phyloP scores from a whole-genome alignment of 164 flowering plant genomes.

The Aristolochia californica region DNA sequence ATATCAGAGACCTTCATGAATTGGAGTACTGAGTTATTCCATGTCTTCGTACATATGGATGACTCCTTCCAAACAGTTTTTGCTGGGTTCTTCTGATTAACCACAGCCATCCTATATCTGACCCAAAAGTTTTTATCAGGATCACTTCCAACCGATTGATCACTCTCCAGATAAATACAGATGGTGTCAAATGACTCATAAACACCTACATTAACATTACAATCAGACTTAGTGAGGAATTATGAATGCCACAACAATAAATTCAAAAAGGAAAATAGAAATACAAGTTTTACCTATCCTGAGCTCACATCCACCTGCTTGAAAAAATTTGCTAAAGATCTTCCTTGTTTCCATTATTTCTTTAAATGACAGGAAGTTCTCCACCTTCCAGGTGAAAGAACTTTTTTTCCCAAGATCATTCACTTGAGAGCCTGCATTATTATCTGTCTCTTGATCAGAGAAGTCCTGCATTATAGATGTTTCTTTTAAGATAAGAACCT shows the following conservation, averaged over 20 bases:
- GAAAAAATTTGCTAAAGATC: conserved; percentile 94
- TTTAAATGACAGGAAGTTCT: conserved; percentile 88
- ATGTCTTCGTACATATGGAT: conserved; percentile 95
- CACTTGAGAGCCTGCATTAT: conserved; percentile 23
- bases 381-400: conserved; percentile 94
- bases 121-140: conserved; percentile 97
- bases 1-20: conserved; percentile 99
- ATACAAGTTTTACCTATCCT: conserved; percentile 66
- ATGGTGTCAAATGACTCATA: conserved; percentile 97
- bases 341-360: conserved; percentile 97
- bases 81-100: conserved; percentile 82
- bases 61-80: conserved; percentile 97
- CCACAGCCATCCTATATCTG: conserved; percentile 84
- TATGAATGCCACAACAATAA: neutral
- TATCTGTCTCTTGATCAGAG: conserved; percentile 39
- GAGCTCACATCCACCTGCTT: conserved; percentile 98
- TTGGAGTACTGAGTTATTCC: conserved; percentile 99
- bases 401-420: conserved; percentile 44
- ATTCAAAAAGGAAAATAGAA: conserved; percentile 1
- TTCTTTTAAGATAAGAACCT: conserved; percentile 94
- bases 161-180: conserved; percentile 94
- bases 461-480: conserved; percentile 65
- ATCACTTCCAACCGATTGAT: conserved; percentile 84
- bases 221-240: neutral
- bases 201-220: conserved; percentile 40